Base-by-base conservation (phyloP, 169 alveolate species). In the Plasmodium billcollinsi region DNA sequence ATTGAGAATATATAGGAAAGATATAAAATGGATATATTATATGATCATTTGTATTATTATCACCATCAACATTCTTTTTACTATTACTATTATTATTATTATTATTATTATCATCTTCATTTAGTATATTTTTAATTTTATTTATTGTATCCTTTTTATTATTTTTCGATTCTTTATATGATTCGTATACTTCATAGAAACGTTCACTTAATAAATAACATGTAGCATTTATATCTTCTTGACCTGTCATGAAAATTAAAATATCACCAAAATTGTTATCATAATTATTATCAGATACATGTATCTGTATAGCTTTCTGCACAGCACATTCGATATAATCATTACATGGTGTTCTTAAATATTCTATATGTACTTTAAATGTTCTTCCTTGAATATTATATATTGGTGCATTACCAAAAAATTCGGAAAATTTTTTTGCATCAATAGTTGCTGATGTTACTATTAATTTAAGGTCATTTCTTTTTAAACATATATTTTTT, bases 381-480 rank as follows among this genome's bases (percentile, higher is more conserved):
- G 99, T 98, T 80, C 99, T 95, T 15, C 99, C 99, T 7, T 99
- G 99, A 61, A 99, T 99, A 54, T 97, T 95, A 95, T 97, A 99
- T 21, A 98, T 97, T 0, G 99, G 99, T 8, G 99, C 99, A 52
- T 97, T 97, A 24, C 99, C 99, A 93, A 99, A 99, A 92, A 98
- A 99, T 58, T 94, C 95, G 5, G 99, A 93, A 92, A 99, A 98
- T 86, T 97, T 98, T 69, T 98, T 98, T 2, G 99, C 98, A 89
- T 99, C 99, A 99, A 99, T 98, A 5, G 99, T 99, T 14, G 99
- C 99, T n/a, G 99, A 97, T 18, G 99, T 99, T 52, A 99, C 98
- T 74, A 99, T 96, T 74, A 99, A 93, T 88, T 98, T 97, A 58
- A 99, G 95, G 90, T 99, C 99, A 78, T 98, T 94, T 88, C 99